Evolutionary conservation across 495 filamentous ascomycete genomes (phyloP), one percentile per base, ranked within the genome.

Genomic region (Lentithecium fluviatile): DNA sequence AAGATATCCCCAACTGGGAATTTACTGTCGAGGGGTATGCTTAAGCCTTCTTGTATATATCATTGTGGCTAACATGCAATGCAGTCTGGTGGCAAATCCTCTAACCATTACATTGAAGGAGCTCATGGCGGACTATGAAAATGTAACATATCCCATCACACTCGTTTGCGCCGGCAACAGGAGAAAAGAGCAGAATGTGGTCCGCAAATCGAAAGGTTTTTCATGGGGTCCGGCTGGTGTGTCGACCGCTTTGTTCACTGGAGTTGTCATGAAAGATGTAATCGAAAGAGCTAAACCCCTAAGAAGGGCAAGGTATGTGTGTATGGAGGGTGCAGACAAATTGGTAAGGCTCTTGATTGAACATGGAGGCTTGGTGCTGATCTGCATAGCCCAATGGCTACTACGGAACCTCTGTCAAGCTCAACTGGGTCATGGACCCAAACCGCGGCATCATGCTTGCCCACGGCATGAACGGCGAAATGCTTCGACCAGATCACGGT

Each of bases 111-210:
- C 78, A 19, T 77, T 97, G 47, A 77, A 82, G n/a, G 82, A 95
- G 37, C 82, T 97, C 1, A 71, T 96, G 4, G 72, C 75, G 6
- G 81, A 90, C 2, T 95, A 87, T 66, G 87, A 94, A 53, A 88
- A 95, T 70, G 82, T 91, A 19, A 97, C 92, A 8, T 85, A 86
- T 29, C 93, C 93, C 0, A 78, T 97, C 66, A 97, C 93, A 0
- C 80, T 97, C 0, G 93, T 97, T 37, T 97, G 93, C 73, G 93
- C 93, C 12, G 93, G 93, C 0, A 97, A 97, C 69, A 78, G 93
- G 58, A 81, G 93, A 21, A 97, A 97, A 74, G 93, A 97, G 71
- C 93, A 97, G 68, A 97, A 97, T 61, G 78, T 86, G 29, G 89
- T 96, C 1, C 80, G 91, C 25, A 97, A 97, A 71, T 88, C 89